Evolutionary conservation across 441 rosid species (phyloP), one percentile per base, ranked within the genome.

Genomic region (Viola pubescens): DNA sequence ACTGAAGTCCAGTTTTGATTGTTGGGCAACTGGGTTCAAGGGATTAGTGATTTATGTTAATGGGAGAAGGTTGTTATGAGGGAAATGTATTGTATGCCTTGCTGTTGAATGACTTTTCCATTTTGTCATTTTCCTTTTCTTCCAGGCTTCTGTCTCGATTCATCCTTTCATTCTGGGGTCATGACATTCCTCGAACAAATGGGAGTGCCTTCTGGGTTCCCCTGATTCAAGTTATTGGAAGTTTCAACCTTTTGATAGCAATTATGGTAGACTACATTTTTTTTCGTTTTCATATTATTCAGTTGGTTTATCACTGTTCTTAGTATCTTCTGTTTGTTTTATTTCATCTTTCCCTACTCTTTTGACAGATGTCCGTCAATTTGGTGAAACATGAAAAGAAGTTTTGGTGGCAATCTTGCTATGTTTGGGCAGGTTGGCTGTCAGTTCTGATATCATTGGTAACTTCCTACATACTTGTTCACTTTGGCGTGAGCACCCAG

Each of bases 181-280:
- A 81, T 72, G 85, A 83, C 66, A 76, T 78, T 78, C 89, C 89
- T 37, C 83, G 79, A 13, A 71, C 63, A 38, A 85, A 82, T 72
- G 82, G 89, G 60, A 85, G 98, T 68, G 83, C 89, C 63, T 85
- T 91, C 77, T 91, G 98, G 98, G 79, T 88, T 77, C 91, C 96
- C 8, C 72, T 82, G 34, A 75, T 91, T 70, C 96, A 88, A 85
- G 79, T 91, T 55, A 56, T 88, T 49, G 80, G 83, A 65, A 82
- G 98, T 72, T 84, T 86, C 76, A 82, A 78, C 70, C 82, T 91
- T 60, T 72, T 85, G 39, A 60, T 86, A 54, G 81, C 95, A 10
- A 65, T 80, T 62, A 75, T 80, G 91, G 97, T 88, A 76, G 41
- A 57, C 46, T 13, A 19, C 51, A 4, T 62, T 48, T 50, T 64